Evolutionary conservation across 2,329 filamentous ascomycete species (phyloP), one percentile per base, ranked within the genome.

Genomic region (Diaporthe aspalathi): DNA sequence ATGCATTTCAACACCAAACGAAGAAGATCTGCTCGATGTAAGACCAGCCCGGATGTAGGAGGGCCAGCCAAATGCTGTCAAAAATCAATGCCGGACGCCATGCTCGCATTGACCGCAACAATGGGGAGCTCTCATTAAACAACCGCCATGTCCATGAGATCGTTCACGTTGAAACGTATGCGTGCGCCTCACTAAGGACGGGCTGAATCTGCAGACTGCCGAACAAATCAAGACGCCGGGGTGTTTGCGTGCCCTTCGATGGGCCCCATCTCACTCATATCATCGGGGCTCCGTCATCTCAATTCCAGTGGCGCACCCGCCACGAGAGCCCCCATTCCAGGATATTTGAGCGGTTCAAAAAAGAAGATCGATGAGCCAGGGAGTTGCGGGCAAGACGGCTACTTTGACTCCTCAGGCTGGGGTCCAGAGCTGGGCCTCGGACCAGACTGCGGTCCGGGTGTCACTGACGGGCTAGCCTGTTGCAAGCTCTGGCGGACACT

Each of bases 401-500:
- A 35, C 20, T 49, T 24, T 17, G 40, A 12, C 17, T 12, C 27
- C 20, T 24, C 14, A 17, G 60, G 9, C 4, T 20, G 43, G 12
- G 1, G 43, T 24, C 40, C 43, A 43, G 43, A 24, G 27, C 29
- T 35, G 12, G 60, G 43, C 22, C n/a, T 20, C n/a, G 29, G 50
- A n/a, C 24, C 38, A 3, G 45, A 16, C 27, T 65, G 45, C 43
- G 29, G 57, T 11, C 57, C 57, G 11, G 40, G 57, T 3, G 60
- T 65, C 45, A 50, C 60, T 7, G 60, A 65, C 7, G 60, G 60
- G 43, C 65, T 54, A 1, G 32, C 32, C 8, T 70, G 63, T 22
- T 62, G 70, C 50, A 81, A 67, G 20, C 77, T 79, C 69, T 78
- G 76, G 20, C 77, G 74, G 9, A 80, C 75, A n/a, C 77, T 75